Conservation (phyloP, 2,329 filamentous ascomycete genomes). For the Bertia moriformis region DNA sequence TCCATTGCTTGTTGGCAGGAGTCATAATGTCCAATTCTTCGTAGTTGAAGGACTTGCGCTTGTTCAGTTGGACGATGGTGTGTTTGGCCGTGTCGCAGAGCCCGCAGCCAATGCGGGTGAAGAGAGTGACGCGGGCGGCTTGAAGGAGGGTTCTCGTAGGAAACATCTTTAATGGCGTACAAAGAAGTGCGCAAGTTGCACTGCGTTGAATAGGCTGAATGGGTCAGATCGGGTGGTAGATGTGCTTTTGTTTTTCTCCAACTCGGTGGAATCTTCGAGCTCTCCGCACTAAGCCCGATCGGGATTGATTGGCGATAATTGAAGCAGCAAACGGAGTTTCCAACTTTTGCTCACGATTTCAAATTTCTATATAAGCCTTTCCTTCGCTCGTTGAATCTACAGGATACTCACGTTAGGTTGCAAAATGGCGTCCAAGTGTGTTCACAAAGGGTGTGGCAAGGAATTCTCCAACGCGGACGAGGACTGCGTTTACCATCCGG, state of each 20-base stretch:
- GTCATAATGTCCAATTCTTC: slow-evolving; percentile 49
- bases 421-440: slow-evolving; percentile 68
- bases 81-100: slow-evolving; percentile 56
- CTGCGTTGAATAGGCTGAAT: too few relatives aligned
- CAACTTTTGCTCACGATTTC: too few relatives aligned
- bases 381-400: too few relatives aligned
- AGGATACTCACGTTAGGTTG: too few relatives aligned
- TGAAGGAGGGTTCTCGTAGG: slow-evolving; percentile 32
- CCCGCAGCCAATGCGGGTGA: slow-evolving; percentile 58
- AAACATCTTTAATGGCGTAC: slow-evolving; percentile 32
- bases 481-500: slow-evolving; percentile 80
- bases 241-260: neutral
- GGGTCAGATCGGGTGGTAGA: neutral
- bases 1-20: slow-evolving; percentile 47
- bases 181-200: neutral
- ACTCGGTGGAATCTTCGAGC: slow-evolving; percentile 1
- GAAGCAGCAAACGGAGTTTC: too few relatives aligned
- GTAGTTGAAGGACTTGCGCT: slow-evolving; percentile 52
- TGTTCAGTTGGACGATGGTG: slow-evolving; percentile 55
- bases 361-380: too few relatives aligned
- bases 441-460: slow-evolving; percentile 93
- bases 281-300: neutral
- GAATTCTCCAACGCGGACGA: slow-evolving; percentile 68
- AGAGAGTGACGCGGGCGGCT: slow-evolving; percentile 53
- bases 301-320: neutral